phyloP scores from a whole-genome alignment of 352 stramenopile species.

The Phytopythium cucurbitacearum region DNA sequence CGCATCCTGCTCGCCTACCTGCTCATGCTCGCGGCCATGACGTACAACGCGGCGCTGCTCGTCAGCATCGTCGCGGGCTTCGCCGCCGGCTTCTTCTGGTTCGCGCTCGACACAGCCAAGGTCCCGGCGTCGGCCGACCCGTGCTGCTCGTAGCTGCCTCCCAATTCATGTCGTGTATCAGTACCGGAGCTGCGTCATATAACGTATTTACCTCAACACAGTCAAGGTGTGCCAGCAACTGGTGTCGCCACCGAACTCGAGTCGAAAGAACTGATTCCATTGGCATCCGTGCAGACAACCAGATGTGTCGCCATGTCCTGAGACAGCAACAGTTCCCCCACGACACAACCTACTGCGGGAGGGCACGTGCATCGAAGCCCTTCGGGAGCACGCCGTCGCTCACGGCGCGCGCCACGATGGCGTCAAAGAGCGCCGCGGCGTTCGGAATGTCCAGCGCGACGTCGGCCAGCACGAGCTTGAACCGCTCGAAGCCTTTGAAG shows the following conservation, averaged over 20 bases:
- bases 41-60: constrained; percentile 66
- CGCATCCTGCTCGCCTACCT: constrained; percentile 73
- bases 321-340: too few species aligned
- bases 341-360: constrained; percentile 15
- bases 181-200: constrained; percentile 4
- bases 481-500: constrained; percentile 79
- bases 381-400: constrained; percentile 41
- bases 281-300: too few species aligned
- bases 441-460: constrained; percentile 69
- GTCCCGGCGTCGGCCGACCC: constrained; percentile 64
- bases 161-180: not conserved
- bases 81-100: constrained; percentile 60
- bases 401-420: constrained; percentile 32
- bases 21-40: constrained; percentile 81
- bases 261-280: too few species aligned
- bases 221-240: too few species aligned
- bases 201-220: too few species aligned
- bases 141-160: constrained; percentile 41
- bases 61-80: constrained; percentile 61
- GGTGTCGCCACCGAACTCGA: too few species aligned
- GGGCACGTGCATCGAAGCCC: constrained; percentile 39
- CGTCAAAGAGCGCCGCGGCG: constrained; percentile 39
- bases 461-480: constrained; percentile 63
- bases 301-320: too few species aligned
- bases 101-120: constrained; percentile 64